A percentile compares a stretch with the other conserved stretches of the same genome.
Evolutionary conservation across 148 eudicot species (phyloP).

Genomic region (Salicornia ramosissima): DNA sequence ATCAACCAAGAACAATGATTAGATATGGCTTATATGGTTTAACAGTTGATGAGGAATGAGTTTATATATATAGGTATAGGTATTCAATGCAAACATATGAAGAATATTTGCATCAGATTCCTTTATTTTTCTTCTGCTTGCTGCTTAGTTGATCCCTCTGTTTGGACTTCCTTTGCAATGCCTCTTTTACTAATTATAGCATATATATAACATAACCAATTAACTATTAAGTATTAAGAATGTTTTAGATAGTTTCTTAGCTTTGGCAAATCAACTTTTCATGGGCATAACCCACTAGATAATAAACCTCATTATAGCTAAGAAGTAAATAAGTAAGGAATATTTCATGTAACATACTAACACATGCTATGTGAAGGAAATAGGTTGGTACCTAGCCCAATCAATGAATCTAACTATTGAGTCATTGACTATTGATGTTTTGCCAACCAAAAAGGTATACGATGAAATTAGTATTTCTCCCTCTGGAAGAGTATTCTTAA

Average conservation of each 20-base stretch:
- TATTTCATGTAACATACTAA: no score
- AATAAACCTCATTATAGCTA: neutral
- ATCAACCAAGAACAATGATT: neutral
- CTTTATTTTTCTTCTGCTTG: constrained; percentile 13
- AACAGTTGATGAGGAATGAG: constrained; percentile 5
- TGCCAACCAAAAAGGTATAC: no score
- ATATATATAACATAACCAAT: neutral
- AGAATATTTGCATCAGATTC: constrained; percentile 14
- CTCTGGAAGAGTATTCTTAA: no score
- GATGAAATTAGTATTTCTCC: no score
- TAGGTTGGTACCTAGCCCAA: no score
- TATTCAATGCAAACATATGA: neutral
- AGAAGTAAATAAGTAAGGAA: neutral
- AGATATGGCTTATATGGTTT: neutral
- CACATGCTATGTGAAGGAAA: no score
- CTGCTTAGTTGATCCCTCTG: no score
- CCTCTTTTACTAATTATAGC: neutral
- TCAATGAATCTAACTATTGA: no score
- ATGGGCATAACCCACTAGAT: neutral
- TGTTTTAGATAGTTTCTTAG: neutral
- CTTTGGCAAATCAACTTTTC: neutral
- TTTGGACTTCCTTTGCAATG: constrained; percentile 20
- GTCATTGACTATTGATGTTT: no score
- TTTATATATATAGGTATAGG: constrained; percentile 9
- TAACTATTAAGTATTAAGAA: neutral